phyloP scores from a whole-genome alignment of 2,329 filamentous ascomycete species.

The Tricladium varicosporioides region DNA sequence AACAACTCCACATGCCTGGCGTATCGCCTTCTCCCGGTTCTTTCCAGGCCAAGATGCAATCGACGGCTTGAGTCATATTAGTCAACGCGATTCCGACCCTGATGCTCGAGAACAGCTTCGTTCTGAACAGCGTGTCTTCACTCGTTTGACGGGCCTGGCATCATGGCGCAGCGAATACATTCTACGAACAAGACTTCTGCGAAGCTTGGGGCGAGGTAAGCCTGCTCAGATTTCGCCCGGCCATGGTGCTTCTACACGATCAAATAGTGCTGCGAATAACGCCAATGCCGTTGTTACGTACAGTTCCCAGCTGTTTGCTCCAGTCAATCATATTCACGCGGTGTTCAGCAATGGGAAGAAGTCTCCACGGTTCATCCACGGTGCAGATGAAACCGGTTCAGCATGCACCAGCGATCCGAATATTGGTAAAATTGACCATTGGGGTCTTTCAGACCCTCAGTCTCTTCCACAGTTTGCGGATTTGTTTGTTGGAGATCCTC shows the following conservation, averaged over 20 bases:
- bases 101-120: constrained; percentile 55
- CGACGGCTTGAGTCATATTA: constrained; percentile 35
- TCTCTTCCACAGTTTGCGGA: constrained; percentile 77
- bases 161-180: constrained; percentile 98
- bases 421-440: constrained; percentile 72
- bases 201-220: constrained; percentile 79
- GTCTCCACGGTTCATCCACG: constrained; percentile 77
- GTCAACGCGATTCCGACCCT: constrained; percentile 41
- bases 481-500: constrained; percentile 67
- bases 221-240: constrained; percentile 57
- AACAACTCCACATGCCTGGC: constrained; percentile 90
- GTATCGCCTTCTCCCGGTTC: constrained; percentile 85
- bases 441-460: constrained; percentile 76
- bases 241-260: constrained; percentile 51
- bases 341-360: constrained; percentile 73
- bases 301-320: constrained; percentile 76
- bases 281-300: constrained; percentile 78
- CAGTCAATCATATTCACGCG: constrained; percentile 77
- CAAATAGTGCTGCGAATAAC: constrained; percentile 50
- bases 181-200: constrained; percentile 76
- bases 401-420: constrained; percentile 81
- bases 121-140: constrained; percentile 76
- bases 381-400: constrained; percentile 72
- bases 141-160: constrained; percentile 76
- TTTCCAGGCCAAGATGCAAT: constrained; percentile 74